Base-by-base conservation (phyloP, 176 grass and related monocot genomes). In the Leersia perrieri region DNA sequence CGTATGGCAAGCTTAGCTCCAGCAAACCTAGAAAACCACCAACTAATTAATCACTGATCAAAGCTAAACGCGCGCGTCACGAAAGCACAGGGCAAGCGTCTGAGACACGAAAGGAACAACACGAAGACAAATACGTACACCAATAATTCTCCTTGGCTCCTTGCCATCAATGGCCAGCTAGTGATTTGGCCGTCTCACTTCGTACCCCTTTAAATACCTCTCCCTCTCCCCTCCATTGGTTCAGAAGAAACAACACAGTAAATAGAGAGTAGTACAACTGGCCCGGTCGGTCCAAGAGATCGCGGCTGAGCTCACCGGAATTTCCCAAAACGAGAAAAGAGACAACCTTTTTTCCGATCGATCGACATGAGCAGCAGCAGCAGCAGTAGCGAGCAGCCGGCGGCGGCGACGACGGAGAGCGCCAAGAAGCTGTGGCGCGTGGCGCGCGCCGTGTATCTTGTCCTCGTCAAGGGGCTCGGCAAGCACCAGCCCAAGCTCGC, bases 401-500 rank as follows among this genome's bases (percentile, higher is more conserved):
- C 5, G 6, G 53, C 20, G 20, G 49, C 14, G 14, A 47, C 16
- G 12, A 12, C 81, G 16, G 29, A 22, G 62, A 80, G 64, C 71
- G 72, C 69, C 30, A 92, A 89, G 74, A 80, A 81, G 84, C 63
- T 93, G 40, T 92, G 90, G 77, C 88, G 85, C 47, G 67, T 83
- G 42, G 35, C 88, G 44, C 83, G 80, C 20, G 86, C 90, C 41
- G 75, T 85, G 7, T 92, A 88, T 70, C 76, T 91, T 65, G 82
- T 93, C 70, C 47, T 98, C 42, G 79, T 90, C 28, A 91, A 83
- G 75, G 83, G 89, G 6, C 40, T 94, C 82, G 85, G 33, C 70
- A 94, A 92, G 83, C 86, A 91, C 51, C 91, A 89, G 62, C 66
- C 86, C 31, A 94, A 90, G 86, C 61, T 93, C n/a, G 78, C 89